These are phyloP conservation scores for Xenosphaeropsis pyriputrescens DNA, from an alignment of 2,329 filamentous ascomycete genomes.

Conservation along the genomic window DNA sequence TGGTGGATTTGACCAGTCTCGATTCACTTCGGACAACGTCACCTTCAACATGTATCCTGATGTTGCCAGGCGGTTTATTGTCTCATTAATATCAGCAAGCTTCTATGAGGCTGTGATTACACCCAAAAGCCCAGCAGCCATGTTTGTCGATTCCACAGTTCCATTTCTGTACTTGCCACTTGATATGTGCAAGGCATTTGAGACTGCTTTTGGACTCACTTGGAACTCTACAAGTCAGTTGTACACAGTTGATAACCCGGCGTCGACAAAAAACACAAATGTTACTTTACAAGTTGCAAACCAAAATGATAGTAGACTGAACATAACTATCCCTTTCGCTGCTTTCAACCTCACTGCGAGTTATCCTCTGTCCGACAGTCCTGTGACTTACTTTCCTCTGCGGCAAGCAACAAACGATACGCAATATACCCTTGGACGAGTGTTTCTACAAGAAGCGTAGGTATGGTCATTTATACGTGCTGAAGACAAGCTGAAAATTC, in stretches of 20 bases:
- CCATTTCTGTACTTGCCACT: conserved; percentile 24
- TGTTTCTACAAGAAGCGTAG: neutral
- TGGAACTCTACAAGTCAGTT: conserved; percentile 20
- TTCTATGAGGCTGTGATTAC: conserved; percentile 7
- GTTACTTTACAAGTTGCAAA: conserved; percentile 10
- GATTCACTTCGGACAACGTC: conserved; percentile 17
- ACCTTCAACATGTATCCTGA: conserved; percentile 20
- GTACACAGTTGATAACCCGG: conserved; percentile 19
- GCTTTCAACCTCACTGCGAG: conserved; percentile 22
- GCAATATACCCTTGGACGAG: conserved; percentile 13
- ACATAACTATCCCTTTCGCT: conserved; percentile 19
- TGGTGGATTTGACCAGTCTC: conserved; percentile 21
- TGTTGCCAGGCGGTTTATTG: conserved; percentile 20
- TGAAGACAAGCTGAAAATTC: too few species aligned
- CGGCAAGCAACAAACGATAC: conserved; percentile 18
- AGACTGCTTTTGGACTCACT: conserved; percentile 18
- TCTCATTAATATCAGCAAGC: conserved; percentile 4
- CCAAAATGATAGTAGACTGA: too few species aligned
- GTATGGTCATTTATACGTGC: too few species aligned
- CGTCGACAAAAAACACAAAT: conserved; percentile 12
- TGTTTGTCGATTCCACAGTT: conserved; percentile 22
- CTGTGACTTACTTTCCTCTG: conserved; percentile 22
- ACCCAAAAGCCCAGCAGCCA: too few species aligned
- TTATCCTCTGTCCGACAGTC: conserved; percentile 16
- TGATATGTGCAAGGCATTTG: conserved; percentile 20